A percentile compares a stretch with the other conserved stretches of the same genome.
These are phyloP conservation scores for Tranzscheliella williamsii DNA, from an alignment of 1,284 basidiomycete genomes.

Conservation along the genomic window DNA sequence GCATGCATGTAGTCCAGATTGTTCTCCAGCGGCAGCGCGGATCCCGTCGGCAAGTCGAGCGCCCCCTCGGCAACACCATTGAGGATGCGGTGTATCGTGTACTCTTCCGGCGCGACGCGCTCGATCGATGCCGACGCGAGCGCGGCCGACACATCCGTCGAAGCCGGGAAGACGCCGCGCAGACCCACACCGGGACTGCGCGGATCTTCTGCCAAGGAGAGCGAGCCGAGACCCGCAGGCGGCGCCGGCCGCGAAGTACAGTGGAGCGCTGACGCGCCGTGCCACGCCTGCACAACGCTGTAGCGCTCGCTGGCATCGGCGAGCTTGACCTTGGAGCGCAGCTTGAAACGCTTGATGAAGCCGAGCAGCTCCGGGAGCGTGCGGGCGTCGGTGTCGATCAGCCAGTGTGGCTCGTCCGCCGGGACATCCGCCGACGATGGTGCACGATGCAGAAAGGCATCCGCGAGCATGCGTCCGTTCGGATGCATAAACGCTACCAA, in stretches of 20 bases:
- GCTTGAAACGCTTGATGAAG: conserved; percentile 79
- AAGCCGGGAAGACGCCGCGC: conserved; percentile 22
- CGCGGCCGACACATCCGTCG: background rate
- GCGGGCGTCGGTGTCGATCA: conserved; percentile 75
- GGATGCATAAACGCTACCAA: conserved; percentile 85
- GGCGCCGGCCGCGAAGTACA: background rate
- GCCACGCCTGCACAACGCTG: conserved; percentile 81
- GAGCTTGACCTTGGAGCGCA: conserved; percentile 85
- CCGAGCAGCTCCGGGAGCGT: conserved; percentile 66
- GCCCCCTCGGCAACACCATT: conserved; percentile 86
- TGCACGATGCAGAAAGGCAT: conserved; percentile 76
- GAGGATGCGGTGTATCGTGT: conserved; percentile 76
- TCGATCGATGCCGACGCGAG: background rate
- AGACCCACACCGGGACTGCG: conserved; percentile 45
- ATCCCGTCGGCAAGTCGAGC: conserved; percentile 74
- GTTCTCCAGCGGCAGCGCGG: conserved; percentile 87
- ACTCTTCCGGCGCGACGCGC: conserved; percentile 59
- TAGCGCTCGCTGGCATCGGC: conserved; percentile 73
- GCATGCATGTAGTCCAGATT: conserved; percentile 92
- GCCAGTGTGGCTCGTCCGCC: conserved; percentile 65
- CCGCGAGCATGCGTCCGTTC: conserved; percentile 86
- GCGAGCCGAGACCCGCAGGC: background rate
- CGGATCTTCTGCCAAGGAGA: conserved; percentile 9
- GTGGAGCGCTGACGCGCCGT: conserved; percentile 11
- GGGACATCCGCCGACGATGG: conserved; percentile 4